Percentiles rank a stretch among this genome's conserved stretches.
These are phyloP conservation scores for Rhynchospora tenuis DNA, from an alignment of 176 grass and related monocot species.

Conservation along the genomic window DNA sequence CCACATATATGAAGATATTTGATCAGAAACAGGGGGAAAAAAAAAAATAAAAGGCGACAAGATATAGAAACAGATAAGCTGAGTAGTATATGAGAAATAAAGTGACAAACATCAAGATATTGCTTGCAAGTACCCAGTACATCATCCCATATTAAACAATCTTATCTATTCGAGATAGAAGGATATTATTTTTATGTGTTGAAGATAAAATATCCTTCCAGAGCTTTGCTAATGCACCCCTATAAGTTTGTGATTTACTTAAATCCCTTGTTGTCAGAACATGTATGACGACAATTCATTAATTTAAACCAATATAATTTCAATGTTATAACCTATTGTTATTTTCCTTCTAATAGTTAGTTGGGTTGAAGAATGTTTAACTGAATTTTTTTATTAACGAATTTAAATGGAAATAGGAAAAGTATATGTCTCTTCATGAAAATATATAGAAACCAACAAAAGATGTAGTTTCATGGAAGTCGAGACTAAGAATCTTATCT, in stretches of 20 bases:
- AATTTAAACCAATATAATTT: not conserved
- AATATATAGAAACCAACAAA: not conserved
- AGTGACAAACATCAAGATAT: conserved; percentile 10
- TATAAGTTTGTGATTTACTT: not conserved
- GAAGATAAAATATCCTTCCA: not conserved
- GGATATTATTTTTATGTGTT: conserved; percentile 7
- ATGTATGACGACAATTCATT: not conserved
- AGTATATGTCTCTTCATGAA: not conserved
- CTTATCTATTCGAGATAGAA: conserved; percentile 25
- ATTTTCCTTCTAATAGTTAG: not conserved
- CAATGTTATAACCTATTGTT: not conserved
- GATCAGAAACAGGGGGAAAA: not conserved
- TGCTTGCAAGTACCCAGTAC: conserved; percentile 18
- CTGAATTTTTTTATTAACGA: not conserved
- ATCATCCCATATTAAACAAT: conserved; percentile 24
- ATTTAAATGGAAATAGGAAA: not conserved
- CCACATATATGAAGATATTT: not conserved
- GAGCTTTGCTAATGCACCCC: not conserved
- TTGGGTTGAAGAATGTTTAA: not conserved
- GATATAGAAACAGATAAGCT: not conserved
- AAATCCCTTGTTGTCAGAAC: not conserved
- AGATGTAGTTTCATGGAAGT: not conserved
- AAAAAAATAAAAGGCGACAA: not conserved
- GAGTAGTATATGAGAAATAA: not conserved
- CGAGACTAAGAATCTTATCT: not conserved